Evolutionary conservation across 2,329 filamentous ascomycete species (phyloP).

Genomic region (Monosporascus sp.): DNA sequence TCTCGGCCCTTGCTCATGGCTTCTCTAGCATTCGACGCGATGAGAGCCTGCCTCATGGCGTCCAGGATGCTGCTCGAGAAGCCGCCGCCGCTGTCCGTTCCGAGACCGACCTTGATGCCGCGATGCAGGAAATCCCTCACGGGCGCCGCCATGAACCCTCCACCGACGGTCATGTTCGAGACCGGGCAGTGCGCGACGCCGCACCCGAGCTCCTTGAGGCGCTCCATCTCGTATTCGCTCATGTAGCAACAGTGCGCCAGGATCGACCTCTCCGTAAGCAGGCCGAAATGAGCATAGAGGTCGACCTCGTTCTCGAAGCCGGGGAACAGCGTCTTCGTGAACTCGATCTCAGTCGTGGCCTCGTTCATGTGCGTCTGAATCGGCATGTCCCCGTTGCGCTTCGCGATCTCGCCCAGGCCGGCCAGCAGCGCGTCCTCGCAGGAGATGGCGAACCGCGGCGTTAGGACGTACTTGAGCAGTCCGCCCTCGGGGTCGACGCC

Average conservation of each 20-base stretch:
- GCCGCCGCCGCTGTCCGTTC: constrained; percentile 60
- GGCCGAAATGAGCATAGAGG: constrained; percentile 49
- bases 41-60: constrained; percentile 52
- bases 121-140: constrained; percentile 51
- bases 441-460: constrained; percentile 57
- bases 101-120: constrained; percentile 61
- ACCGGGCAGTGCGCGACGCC: constrained; percentile 62
- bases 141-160: constrained; percentile 58
- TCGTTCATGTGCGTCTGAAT: constrained; percentile 68
- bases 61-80: constrained; percentile 56
- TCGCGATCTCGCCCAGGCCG: constrained; percentile 50
- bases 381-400: constrained; percentile 41
- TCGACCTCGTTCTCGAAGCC: constrained; percentile 52
- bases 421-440: constrained; percentile 49
- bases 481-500: constrained; percentile 36
- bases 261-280: constrained; percentile 52
- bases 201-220: constrained; percentile 42
- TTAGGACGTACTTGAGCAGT: constrained; percentile 47
- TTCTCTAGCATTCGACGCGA: constrained; percentile 46
- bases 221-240: constrained; percentile 47
- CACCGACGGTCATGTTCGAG: constrained; percentile 58
- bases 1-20: constrained; percentile 35
- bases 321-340: constrained; percentile 52
- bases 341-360: constrained; percentile 52
- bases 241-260: constrained; percentile 64